These are phyloP conservation scores for Willaertia magna DNA, from an alignment of 208 protist species.

Conservation along the genomic window DNA sequence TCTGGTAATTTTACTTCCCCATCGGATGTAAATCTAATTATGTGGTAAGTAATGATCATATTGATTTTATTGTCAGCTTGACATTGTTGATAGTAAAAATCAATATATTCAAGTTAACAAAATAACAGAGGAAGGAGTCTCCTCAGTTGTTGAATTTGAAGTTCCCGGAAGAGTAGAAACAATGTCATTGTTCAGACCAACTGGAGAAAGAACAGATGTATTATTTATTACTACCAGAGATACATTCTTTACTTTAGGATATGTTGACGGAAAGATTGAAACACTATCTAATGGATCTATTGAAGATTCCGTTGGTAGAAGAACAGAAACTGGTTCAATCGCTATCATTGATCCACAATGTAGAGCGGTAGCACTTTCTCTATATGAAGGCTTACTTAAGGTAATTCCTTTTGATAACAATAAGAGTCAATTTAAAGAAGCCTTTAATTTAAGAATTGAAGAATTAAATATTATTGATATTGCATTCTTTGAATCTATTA, in stretches of 20 bases:
- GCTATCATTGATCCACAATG: background rate
- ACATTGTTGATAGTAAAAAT: background rate
- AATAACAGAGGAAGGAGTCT: background rate
- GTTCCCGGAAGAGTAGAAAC: background rate
- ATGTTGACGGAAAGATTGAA: background rate
- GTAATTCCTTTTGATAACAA: background rate
- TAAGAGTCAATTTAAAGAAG: background rate
- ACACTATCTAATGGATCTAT: background rate
- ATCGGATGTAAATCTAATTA: background rate
- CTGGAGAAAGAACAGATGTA: background rate
- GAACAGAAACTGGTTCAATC: background rate
- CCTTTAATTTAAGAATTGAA: conserved; percentile 10
- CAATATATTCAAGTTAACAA: background rate
- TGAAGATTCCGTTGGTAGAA: background rate
- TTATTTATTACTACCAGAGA: background rate
- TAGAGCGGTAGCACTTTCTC: background rate
- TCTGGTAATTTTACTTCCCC: background rate
- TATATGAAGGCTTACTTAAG: conserved; percentile 1
- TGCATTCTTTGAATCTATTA: background rate
- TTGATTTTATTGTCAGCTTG: background rate
- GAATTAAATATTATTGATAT: conserved; percentile 10
- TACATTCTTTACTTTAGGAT: background rate
- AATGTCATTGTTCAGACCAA: background rate
- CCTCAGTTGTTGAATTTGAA: background rate
- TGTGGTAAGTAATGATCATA: background rate